Conservation (phyloP, 345 rosid species). For the Stellera chamaejasme region DNA sequence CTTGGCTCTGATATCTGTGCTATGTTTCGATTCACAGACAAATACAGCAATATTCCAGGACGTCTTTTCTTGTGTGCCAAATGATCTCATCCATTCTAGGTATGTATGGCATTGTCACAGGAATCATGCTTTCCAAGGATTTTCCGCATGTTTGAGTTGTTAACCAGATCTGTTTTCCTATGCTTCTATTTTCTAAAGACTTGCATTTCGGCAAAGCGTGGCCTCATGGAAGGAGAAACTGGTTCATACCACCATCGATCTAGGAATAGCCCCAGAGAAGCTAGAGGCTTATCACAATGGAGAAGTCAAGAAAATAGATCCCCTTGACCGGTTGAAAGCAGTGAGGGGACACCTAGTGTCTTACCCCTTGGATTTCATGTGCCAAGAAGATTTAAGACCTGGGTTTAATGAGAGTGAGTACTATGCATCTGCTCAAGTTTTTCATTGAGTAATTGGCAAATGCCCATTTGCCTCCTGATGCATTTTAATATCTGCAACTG, state of each 20-base stretch:
- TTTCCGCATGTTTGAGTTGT: conserved; percentile 7
- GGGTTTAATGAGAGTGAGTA: conserved; percentile 93
- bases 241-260: conserved; percentile 79
- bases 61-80: conserved; percentile 86
- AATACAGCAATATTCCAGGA: conserved; percentile 86
- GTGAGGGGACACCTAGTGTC: conserved; percentile 87
- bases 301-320: conserved; percentile 43
- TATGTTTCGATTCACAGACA: conserved; percentile 36
- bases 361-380: conserved; percentile 90
- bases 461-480: not conserved
- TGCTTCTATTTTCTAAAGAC: conserved; percentile 25
- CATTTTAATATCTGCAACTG: no score
- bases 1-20: no score
- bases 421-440: conserved; percentile 91
- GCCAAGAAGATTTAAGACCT: conserved; percentile 88
- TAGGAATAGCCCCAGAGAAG: conserved; percentile 78
- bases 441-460: conserved; percentile 34
- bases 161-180: not conserved
- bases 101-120: conserved; percentile 27
- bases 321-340: conserved; percentile 56
- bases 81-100: conserved; percentile 88
- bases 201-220: conserved; percentile 57
- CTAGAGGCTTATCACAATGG: conserved; percentile 66
- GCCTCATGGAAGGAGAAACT: conserved; percentile 67
- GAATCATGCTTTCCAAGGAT: not conserved